Evolutionary conservation across 306 rosid genomes (phyloP), one percentile per base, ranked within the genome.

Genomic region (Prunus salicina): DNA sequence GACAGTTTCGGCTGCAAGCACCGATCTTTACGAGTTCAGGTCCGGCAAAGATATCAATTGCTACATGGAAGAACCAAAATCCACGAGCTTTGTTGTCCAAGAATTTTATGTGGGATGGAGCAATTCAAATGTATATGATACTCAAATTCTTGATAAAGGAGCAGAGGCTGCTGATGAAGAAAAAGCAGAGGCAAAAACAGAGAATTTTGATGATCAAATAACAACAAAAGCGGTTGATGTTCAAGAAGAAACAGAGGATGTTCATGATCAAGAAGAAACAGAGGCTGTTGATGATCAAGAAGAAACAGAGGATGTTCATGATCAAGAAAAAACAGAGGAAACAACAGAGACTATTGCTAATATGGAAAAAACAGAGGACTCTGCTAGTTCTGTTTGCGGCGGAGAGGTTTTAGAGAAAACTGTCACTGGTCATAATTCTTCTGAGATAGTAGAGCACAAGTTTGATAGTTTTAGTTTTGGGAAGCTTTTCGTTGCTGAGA

Each of bases 11-110:
- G 74, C 73, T 55, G 57, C 72, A 71, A 70, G 49, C 78, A 76
- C 90, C 13, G 86, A 66, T 18, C 84, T 79, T 64, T 91, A 76
- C 53, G 81, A 86, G 72, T 72, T 51, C 71, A 25, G 75, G 13
- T 64, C 83, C 19, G 83, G 68, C 2, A 76, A 81, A 61, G 79
- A 66, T 65, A 75, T 79, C 9, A 80, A 87, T 64, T 78, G 77
- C 30, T 83, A 83, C 76, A 58, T 91, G 10, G 88, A 89, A 78
- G 88, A 85, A n/a, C 91, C 90, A 41, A 86, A 80, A 61, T 3
- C 79, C 41, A 60, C 79, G 58, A 84, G 76, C 76, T 87, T 91
- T 67, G 73, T 76, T 18, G 82, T 86, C 51, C 86, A 81, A 73
- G 88, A 88, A n/a, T 79, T 82, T n/a, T 85, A 74, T 68, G 55